Evolutionary conservation across 2,329 filamentous ascomycete genomes (phyloP).

Genomic region (Colletotrichum cereale): DNA sequence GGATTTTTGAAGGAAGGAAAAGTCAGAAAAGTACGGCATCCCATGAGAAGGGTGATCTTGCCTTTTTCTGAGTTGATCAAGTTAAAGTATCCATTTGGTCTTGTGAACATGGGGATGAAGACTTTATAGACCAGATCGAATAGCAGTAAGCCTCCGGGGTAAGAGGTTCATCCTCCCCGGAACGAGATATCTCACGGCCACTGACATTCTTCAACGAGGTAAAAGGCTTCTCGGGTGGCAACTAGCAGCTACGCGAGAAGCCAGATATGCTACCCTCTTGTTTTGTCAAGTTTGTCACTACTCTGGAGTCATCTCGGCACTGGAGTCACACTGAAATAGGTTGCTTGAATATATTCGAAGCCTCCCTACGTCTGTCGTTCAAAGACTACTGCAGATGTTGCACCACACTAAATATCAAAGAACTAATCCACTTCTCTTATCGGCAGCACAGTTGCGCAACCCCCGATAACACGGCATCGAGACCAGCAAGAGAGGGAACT

Average conservation of each 20-base stretch:
- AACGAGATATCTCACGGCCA: background rate
- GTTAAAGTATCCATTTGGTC: background rate
- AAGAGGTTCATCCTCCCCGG: background rate
- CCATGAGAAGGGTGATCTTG: too few relatives aligned
- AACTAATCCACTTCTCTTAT: background rate
- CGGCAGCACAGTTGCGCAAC: background rate
- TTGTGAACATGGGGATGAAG: background rate
- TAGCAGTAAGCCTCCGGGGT: accelerated
- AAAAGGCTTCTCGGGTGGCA: background rate
- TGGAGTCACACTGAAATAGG: background rate
- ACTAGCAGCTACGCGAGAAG: background rate
- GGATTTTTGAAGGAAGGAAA: accelerated
- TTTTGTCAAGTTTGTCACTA: background rate
- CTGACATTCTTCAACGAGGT: background rate
- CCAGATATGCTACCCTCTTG: background rate
- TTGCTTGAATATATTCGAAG: background rate
- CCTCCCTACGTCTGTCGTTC: background rate
- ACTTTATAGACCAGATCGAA: too few relatives aligned
- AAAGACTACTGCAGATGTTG: background rate
- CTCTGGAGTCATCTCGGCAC: background rate
- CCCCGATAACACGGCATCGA: accelerated
- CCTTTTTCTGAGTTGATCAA: background rate
- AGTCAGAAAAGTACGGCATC: background rate
- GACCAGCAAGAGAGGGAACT: background rate
- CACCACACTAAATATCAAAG: background rate